A percentile compares a stretch with the other conserved stretches of the same genome.
These are phyloP conservation scores for Oryza nivara DNA, from an alignment of 176 grass and related monocot genomes.

Conservation along the genomic window DNA sequence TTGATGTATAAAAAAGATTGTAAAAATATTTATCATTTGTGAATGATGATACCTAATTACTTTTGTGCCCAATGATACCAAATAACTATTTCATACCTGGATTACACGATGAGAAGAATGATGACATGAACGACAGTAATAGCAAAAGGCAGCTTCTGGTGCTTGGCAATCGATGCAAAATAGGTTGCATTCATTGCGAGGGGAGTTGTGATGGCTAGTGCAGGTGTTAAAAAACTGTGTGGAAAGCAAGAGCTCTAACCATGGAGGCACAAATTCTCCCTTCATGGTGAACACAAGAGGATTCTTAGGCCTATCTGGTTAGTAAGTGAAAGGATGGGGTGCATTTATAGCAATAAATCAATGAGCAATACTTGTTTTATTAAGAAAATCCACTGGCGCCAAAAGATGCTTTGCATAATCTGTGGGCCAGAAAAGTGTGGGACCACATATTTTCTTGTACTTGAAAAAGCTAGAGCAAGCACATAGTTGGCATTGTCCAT, in stretches of 20 bases:
- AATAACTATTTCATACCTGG: constrained; percentile 44
- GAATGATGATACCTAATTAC: background rate
- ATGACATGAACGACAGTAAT: constrained; percentile 45
- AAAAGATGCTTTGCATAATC: background rate
- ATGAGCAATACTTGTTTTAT: background rate
- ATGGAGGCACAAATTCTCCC: constrained; percentile 37
- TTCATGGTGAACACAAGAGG: background rate
- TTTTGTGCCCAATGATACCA: background rate
- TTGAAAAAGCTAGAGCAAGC: too few relatives aligned
- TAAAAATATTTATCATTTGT: too few relatives aligned
- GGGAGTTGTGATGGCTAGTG: constrained; percentile 33
- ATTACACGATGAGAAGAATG: constrained; percentile 69
- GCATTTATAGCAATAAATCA: constrained; percentile 12
- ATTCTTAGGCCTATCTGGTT: background rate
- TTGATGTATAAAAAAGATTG: background rate
- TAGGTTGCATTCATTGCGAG: constrained; percentile 65
- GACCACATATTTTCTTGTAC: background rate
- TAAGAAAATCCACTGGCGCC: background rate
- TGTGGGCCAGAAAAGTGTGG: background rate
- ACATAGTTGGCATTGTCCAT: background rate
- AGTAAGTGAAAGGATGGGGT: background rate
- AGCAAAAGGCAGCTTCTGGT: constrained; percentile 46
- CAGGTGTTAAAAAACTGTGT: constrained; percentile 59
- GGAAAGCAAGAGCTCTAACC: constrained; percentile 53
- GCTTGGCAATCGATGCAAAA: constrained; percentile 58